Evolutionary conservation across 139 green algal genomes (phyloP).

Genomic region (Coccomyxa sp.): DNA sequence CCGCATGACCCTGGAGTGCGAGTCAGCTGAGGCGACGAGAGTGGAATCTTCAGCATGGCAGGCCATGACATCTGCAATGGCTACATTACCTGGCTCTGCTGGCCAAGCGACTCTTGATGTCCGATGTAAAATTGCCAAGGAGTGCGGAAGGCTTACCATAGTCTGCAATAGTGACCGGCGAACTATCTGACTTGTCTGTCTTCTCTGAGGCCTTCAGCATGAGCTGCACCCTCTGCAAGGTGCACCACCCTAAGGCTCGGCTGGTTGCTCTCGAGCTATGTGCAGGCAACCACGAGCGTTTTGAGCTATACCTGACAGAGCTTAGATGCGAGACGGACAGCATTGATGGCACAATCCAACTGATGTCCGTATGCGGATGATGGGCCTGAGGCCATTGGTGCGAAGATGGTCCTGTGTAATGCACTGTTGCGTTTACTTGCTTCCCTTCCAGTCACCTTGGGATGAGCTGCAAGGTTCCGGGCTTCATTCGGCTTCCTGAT

Average conservation of each 20-base stretch:
- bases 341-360: neutral
- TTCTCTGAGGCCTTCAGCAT: slow-evolving; percentile 59
- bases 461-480: no score
- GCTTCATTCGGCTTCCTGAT: no score
- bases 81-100: neutral
- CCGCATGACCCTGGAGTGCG: no score
- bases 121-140: neutral
- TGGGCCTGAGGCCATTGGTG: no score
- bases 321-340: neutral
- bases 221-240: slow-evolving; percentile 62
- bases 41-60: neutral
- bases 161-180: slow-evolving; percentile 93
- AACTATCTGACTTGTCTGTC: slow-evolving; percentile 78
- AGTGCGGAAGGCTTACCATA: slow-evolving; percentile 52
- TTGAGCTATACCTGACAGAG: neutral
- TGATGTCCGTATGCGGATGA: neutral
- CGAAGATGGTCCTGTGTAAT: no score
- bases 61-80: no score
- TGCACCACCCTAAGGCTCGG: neutral
- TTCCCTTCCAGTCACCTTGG: no score
- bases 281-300: neutral
- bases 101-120: neutral
- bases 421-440: no score
- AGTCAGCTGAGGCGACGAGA: no score
- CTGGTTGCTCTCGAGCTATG: neutral